phyloP scores from a whole-genome alignment of 495 filamentous ascomycete genomes.

The Saxophila tyrrhenica region DNA sequence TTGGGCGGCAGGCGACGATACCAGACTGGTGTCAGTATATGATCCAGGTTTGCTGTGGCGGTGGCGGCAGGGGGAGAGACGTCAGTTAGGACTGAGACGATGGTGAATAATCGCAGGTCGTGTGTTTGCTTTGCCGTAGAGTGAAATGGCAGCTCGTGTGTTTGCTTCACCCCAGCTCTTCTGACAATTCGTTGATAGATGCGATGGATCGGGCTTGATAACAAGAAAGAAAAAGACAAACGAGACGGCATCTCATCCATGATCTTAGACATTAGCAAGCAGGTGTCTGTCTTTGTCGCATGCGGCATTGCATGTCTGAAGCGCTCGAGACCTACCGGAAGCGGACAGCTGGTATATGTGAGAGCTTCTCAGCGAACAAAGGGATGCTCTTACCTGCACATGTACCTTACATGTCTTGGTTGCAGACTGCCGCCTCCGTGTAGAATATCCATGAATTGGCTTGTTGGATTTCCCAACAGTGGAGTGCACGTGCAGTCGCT shows the following conservation, averaged over 20 bases:
- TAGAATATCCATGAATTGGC: too few species aligned
- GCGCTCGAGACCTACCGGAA: not conserved
- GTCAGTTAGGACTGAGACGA: too few species aligned
- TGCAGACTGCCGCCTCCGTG: too few species aligned
- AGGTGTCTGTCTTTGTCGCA: not conserved
- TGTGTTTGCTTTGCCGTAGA: too few species aligned
- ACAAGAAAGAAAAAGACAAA: not conserved
- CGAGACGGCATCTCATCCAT: not conserved
- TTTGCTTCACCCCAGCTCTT: not conserved
- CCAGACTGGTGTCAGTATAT: constrained; percentile 14
- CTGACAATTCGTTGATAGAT: not conserved
- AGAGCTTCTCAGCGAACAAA: not conserved
- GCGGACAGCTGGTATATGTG: not conserved
- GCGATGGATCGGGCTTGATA: not conserved
- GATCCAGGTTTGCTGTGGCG: constrained; percentile 8
- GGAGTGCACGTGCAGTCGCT: too few species aligned
- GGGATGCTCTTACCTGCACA: not conserved
- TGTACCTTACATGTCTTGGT: not conserved
- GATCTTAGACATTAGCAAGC: not conserved
- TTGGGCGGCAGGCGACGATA: constrained; percentile 5
- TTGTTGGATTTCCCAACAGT: too few species aligned
- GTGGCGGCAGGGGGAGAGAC: too few species aligned
- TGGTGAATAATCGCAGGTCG: too few species aligned
- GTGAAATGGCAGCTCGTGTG: too few species aligned
- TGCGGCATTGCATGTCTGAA: not conserved